Conservation (phyloP, 2,329 filamentous ascomycete species). For the Nannizzia gypsea region DNA sequence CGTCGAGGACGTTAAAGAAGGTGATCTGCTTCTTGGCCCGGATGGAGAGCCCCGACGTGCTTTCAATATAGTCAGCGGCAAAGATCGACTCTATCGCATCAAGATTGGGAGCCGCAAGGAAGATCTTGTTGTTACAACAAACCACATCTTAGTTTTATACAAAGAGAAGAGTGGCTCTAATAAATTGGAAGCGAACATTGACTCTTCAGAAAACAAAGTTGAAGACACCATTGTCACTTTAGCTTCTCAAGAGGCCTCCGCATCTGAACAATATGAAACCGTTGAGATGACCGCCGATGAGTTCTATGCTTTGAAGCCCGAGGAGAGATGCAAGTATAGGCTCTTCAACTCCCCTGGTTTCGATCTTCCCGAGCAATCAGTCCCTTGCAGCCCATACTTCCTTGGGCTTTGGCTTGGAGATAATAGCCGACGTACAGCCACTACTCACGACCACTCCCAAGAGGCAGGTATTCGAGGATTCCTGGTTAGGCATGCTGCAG, state of each 20-base stretch:
- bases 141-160: conserved; percentile 40
- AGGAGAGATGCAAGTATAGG: conserved; percentile 28
- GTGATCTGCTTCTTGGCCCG: conserved; percentile 40
- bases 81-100: conserved; percentile 40
- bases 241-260: conserved; percentile 11
- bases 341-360: conserved; percentile 29
- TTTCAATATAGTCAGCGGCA: conserved; percentile 40
- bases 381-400: conserved; percentile 15
- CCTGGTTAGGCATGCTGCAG: conserved; percentile 10
- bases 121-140: conserved; percentile 40
- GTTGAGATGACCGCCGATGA: conserved; percentile 38
- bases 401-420: conserved; percentile 18
- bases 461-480: conserved; percentile 12
- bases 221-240: not conserved
- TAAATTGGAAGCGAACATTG: not conserved
- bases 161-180: conserved; percentile 21
- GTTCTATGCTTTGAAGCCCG: conserved; percentile 30
- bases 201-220: not conserved
- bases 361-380: conserved; percentile 19
- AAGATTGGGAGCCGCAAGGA: conserved; percentile 33
- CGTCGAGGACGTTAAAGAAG: conserved; percentile 40
- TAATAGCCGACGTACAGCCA: conserved; percentile 5
- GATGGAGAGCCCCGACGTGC: conserved; percentile 38
- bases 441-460: conserved; percentile 1
- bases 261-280: conserved; percentile 27